Base-by-base conservation (phyloP, 1,284 basidiomycete species). In the Trichosporon sp. region DNA sequence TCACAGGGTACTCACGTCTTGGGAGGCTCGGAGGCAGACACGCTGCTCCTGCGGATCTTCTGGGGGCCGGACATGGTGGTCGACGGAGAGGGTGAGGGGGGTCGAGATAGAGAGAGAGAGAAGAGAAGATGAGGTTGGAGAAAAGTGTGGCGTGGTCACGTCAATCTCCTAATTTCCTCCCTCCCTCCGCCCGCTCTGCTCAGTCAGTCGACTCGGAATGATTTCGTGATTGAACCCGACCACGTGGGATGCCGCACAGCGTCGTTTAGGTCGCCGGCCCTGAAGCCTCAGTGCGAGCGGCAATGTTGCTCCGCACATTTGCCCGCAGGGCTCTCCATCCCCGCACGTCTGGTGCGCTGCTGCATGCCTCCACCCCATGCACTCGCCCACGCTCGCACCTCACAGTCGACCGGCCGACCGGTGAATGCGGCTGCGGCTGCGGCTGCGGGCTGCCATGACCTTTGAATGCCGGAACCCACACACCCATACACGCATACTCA, bases 1-100 rank as follows among this genome's bases (percentile, higher is more conserved):
- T 2, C 26, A 26, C 12, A 4, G 6, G 64, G n/a, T 14, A 79
- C 81, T 77, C 68, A 83, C 83, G 73, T 78, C 43, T 63, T 75
- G 19, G 79, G 79, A 0, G 80, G 80, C 69, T 78, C 76, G 19
- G 80, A 81, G 32, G 81, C 81, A 40, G 78, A 78, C 66, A 83
- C 81, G n/a, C 76, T 78, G 11, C 67, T 56, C 68, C 80, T 74
- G 63, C 77, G 71, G 43, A 75, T 74, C 63, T 71, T 35, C 68
- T 69, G 26, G 14, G 70, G 71, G 19, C 46, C 46, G 14, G 71
- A 64, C 71, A 72, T 72, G 11, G 26, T 67, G 46, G 35, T 51
- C 26, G 26, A 32, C 26, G 19, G 40, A 7, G 10, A n/a, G 21
- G 59, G 12, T 54, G 7, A 37, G 35, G 26, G 26, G 43, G 43